Conservation (phyloP, 2,329 filamentous ascomycete genomes). For the Apiospora sp. region DNA sequence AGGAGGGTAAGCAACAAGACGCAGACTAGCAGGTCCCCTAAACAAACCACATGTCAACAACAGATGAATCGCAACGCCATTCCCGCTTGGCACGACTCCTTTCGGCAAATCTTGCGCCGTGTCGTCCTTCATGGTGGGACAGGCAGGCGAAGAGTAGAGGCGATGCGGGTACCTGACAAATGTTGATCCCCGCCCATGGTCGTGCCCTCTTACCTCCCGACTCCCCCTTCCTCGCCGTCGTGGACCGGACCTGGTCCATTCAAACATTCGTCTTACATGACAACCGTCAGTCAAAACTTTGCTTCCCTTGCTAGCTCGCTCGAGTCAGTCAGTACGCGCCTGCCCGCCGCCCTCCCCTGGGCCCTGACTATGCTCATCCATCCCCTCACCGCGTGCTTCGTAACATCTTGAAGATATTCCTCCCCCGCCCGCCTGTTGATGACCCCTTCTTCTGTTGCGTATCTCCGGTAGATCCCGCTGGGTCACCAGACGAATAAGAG, state of each 20-base stretch:
- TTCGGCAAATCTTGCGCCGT: conserved; percentile 10
- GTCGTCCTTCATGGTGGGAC: neutral
- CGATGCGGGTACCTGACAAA: conserved; percentile 14
- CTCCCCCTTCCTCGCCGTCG: neutral
- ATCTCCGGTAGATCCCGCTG: neutral
- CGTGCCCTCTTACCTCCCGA: neutral
- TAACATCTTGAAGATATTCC: conserved; percentile 25
- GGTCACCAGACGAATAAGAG: conserved; percentile 27
- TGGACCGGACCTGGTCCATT: neutral
- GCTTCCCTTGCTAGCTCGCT: conserved; percentile 5
- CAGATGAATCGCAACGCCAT: conserved; percentile 11
- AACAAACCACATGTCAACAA: neutral
- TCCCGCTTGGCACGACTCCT: neutral
- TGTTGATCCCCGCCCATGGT: neutral
- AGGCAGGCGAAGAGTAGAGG: neutral
- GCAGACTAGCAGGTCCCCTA: neutral
- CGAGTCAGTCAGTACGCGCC: neutral
- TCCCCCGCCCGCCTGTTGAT: conserved; percentile 11
- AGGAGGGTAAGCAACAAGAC: neutral
- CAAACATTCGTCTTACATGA: conserved; percentile 15
- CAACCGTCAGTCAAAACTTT: conserved; percentile 10
- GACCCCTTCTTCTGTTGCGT: conserved; percentile 18
- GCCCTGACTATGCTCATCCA: neutral
- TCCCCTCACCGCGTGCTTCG: conserved; percentile 25
- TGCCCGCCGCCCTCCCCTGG: neutral